Percentiles rank a stretch among this genome's conserved stretches.
Evolutionary conservation across 1,284 basidiomycete genomes (phyloP).

Genomic region (Trametes sp.): DNA sequence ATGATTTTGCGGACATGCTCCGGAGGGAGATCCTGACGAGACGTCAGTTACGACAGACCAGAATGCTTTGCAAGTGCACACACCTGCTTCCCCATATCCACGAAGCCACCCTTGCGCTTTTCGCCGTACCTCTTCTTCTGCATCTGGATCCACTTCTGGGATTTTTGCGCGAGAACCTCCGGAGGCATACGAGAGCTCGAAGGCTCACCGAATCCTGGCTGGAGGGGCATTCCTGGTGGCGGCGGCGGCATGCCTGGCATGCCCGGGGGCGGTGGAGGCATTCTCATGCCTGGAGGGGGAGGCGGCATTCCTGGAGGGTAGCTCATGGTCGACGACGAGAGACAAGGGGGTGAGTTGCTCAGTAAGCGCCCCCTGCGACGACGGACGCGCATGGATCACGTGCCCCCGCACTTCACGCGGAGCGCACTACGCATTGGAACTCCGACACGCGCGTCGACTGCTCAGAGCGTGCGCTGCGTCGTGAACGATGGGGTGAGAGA

Average conservation of each 20-base stretch:
- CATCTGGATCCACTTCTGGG: conserved; percentile 94
- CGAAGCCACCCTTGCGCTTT: conserved; percentile 86
- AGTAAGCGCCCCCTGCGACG: conserved; percentile 24
- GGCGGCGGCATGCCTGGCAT: conserved; percentile 67
- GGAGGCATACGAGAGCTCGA: conserved; percentile 72
- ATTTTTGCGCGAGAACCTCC: conserved; percentile 84
- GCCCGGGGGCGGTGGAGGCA: conserved; percentile 56
- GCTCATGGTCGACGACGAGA: conserved; percentile 42
- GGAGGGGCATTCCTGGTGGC: conserved; percentile 52
- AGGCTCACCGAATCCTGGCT: conserved; percentile 46
- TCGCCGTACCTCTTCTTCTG: conserved; percentile 92
- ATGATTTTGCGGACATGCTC: conserved; percentile 98
- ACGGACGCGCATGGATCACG: conserved; percentile 29
- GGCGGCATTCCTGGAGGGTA: conserved; percentile 44
- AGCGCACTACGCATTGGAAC: not conserved
- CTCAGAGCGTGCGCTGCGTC: too few species aligned
- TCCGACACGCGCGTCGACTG: conserved; percentile 1
- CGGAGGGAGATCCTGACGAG: conserved; percentile 77
- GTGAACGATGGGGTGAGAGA: too few species aligned
- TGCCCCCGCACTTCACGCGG: conserved; percentile 2
- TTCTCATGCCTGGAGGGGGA: conserved; percentile 64
- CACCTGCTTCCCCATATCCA: conserved; percentile 95
- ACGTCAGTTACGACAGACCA: conserved; percentile 31
- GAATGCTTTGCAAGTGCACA: conserved; percentile 34
- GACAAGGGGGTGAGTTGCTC: conserved; percentile 25